These are phyloP conservation scores for Globisporangium perplexum DNA, from an alignment of 352 stramenopile genomes.

Conservation along the genomic window DNA sequence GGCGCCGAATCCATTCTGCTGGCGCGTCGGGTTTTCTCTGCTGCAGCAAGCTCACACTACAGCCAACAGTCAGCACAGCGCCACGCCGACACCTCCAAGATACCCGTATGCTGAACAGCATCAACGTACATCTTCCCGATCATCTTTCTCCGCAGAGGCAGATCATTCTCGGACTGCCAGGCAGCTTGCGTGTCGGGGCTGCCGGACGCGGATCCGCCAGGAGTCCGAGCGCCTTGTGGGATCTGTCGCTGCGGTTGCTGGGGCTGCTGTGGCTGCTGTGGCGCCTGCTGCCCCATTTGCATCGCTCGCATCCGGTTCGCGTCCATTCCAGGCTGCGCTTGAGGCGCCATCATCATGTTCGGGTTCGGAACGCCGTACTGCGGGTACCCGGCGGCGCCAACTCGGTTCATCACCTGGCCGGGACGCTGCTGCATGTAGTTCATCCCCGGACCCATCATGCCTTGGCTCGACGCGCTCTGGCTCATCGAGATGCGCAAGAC, in stretches of 20 bases:
- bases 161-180: slow-evolving; percentile 86
- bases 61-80: not conserved
- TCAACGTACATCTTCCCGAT: slow-evolving; percentile 86
- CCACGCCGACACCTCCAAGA: not conserved
- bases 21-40: slow-evolving; percentile 96
- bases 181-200: slow-evolving; percentile 48
- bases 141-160: slow-evolving; percentile 84
- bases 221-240: slow-evolving; percentile 31
- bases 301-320: slow-evolving; percentile 33
- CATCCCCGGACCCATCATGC: slow-evolving; percentile 46
- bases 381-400: slow-evolving; percentile 38
- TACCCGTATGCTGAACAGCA: no score
- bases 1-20: slow-evolving; percentile 95
- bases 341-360: slow-evolving; percentile 62
- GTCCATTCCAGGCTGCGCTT: slow-evolving; percentile 32
- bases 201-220: slow-evolving; percentile 28
- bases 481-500: slow-evolving; percentile 83
- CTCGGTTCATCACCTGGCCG: slow-evolving; percentile 55
- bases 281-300: slow-evolving; percentile 23
- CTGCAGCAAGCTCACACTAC: slow-evolving; percentile 92
- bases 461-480: slow-evolving; percentile 48
- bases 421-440: slow-evolving; percentile 66
- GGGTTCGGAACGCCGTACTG: slow-evolving; percentile 51
- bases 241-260: slow-evolving; percentile 24
- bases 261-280: slow-evolving; percentile 4